These are phyloP conservation scores for Hericium erinaceus DNA, from an alignment of 768 basidiomycete species.

Conservation along the genomic window DNA sequence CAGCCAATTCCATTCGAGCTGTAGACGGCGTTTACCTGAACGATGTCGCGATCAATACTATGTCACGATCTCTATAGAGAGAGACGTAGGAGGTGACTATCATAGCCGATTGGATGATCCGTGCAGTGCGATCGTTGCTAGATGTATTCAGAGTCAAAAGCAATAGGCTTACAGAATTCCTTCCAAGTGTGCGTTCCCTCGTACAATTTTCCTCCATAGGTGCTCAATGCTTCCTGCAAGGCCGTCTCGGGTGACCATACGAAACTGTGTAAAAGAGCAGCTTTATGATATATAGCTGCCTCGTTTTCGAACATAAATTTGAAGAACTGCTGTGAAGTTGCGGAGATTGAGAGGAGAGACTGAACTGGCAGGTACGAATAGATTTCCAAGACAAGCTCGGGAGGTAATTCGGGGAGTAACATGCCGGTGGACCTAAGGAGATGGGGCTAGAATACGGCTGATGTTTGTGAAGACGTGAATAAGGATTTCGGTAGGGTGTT, in stretches of 20 bases:
- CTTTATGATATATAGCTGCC: slow-evolving; percentile 45
- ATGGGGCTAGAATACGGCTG: no score
- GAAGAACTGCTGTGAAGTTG: slow-evolving; percentile 38
- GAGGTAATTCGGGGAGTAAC: slow-evolving; percentile 38
- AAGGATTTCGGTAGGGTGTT: background rate
- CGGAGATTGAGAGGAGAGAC: slow-evolving; percentile 27
- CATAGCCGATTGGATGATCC: background rate
- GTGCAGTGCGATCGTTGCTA: background rate
- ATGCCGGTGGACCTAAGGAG: background rate
- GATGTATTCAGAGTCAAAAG: background rate
- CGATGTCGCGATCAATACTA: background rate
- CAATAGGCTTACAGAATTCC: slow-evolving; percentile 41
- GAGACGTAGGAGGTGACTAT: background rate
- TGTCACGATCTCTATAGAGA: background rate
- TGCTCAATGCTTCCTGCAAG: slow-evolving; percentile 22
- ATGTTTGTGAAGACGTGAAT: background rate
- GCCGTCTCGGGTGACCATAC: slow-evolving; percentile 20
- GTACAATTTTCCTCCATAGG: slow-evolving; percentile 28
- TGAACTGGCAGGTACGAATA: slow-evolving; percentile 41
- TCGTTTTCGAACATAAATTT: slow-evolving; percentile 39
- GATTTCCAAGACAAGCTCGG: slow-evolving; percentile 46
- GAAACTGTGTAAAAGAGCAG: slow-evolving; percentile 44
- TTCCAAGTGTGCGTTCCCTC: slow-evolving; percentile 42
- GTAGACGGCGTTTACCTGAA: slow-evolving; percentile 37
- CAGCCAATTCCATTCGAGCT: slow-evolving; percentile 43